Percentiles rank a stretch among this genome's conserved stretches.
Evolutionary conservation across 192 early-diverging fungal genomes (phyloP).

Genomic region (Dispira simplex): DNA sequence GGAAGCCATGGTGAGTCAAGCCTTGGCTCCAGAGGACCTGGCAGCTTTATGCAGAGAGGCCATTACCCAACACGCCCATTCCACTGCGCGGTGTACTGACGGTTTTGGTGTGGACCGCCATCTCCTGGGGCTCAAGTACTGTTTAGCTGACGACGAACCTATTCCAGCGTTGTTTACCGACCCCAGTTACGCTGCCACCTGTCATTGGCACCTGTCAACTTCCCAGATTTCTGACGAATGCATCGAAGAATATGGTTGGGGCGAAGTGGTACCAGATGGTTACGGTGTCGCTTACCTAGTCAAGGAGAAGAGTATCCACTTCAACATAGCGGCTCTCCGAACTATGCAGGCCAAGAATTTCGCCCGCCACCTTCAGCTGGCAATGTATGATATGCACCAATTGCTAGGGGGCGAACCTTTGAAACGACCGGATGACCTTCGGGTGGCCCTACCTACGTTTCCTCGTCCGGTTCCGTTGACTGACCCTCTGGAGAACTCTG

Average conservation of each 20-base stretch:
- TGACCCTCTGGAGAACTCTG: no score
- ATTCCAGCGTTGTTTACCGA: constrained; percentile 29
- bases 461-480: background rate
- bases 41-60: constrained; percentile 31
- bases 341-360: constrained; percentile 31
- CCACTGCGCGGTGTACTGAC: constrained; percentile 36
- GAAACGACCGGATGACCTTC: background rate
- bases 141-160: constrained; percentile 25
- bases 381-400: constrained; percentile 47
- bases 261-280: constrained; percentile 38
- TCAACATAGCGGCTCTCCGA: constrained; percentile 27
- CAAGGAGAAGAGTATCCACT: constrained; percentile 25
- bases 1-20: constrained; percentile 33
- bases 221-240: constrained; percentile 37
- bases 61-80: constrained; percentile 26
- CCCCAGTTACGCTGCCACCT: constrained; percentile 32
- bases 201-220: constrained; percentile 53
- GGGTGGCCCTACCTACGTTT: background rate
- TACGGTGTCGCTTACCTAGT: constrained; percentile 39
- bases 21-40: constrained; percentile 23
- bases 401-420: constrained; percentile 18
- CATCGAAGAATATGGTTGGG: constrained; percentile 36
- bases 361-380: constrained; percentile 41
- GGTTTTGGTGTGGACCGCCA: constrained; percentile 56
- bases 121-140: constrained; percentile 43